Evolutionary conservation across 768 basidiomycete genomes (phyloP).

Genomic region (Amanita pseudoporphyria): DNA sequence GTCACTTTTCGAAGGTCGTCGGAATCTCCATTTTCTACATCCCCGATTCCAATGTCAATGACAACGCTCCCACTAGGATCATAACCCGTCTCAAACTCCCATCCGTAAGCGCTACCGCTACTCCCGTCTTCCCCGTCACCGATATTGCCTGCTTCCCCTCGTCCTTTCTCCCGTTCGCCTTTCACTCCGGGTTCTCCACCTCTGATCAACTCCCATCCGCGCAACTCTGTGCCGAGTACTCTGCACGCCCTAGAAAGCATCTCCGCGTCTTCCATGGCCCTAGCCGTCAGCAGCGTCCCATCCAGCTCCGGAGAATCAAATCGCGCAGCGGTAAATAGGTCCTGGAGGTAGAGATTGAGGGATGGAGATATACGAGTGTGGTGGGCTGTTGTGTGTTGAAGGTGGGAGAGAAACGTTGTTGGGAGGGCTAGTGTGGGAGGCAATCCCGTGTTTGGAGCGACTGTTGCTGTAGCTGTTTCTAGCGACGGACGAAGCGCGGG

Average conservation of each 20-base stretch:
- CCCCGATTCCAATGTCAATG: neutral
- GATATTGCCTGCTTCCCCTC: neutral
- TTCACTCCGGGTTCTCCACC: neutral
- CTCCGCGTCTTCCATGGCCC: slow-evolving; percentile 52
- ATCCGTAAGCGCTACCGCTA: neutral
- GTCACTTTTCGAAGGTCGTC: neutral
- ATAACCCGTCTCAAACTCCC: slow-evolving; percentile 5
- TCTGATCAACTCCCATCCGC: slow-evolving; percentile 47
- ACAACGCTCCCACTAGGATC: neutral
- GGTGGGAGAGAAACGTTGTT: slow-evolving; percentile 21
- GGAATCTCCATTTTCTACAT: neutral
- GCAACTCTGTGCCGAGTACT: slow-evolving; percentile 51
- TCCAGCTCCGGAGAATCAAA: slow-evolving; percentile 58
- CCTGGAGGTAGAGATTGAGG: slow-evolving; percentile 57
- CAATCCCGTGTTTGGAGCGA: neutral
- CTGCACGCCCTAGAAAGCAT: slow-evolving; percentile 59
- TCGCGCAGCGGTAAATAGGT: slow-evolving; percentile 65
- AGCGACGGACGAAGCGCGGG: neutral
- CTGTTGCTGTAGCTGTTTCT: neutral
- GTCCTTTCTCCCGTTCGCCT: neutral
- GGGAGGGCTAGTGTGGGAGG: slow-evolving; percentile 12
- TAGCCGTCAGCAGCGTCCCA: slow-evolving; percentile 53
- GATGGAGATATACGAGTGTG: slow-evolving; percentile 38
- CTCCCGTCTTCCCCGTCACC: neutral
- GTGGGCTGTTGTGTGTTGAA: slow-evolving; percentile 20